Base-by-base conservation (phyloP, 2,329 filamentous ascomycete genomes). In the Juglanconis juglandina region DNA sequence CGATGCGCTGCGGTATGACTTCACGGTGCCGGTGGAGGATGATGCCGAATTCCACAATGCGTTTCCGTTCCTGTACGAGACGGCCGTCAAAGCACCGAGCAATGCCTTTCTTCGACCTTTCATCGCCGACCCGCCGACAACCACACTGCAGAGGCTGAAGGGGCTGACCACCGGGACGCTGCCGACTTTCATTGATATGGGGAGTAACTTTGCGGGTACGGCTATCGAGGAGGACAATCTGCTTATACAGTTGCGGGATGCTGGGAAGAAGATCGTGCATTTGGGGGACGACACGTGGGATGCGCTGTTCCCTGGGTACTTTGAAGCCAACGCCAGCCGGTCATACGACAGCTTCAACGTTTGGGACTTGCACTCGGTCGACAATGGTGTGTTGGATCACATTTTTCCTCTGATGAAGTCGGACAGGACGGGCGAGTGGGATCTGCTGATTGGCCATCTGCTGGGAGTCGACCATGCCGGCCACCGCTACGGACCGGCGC, bases 221-320 rank as follows among this genome's bases (percentile, higher is more conserved):
- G 91, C 91, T 5, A 97, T 99, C 67, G 93, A 97, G 60, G 95
- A 99, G 78, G 95, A 99, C 72, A 79, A 96, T 77, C 66, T 88
- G 76, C 69, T 90, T 76, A 76, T 87, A 81, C 74, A 96, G 74
- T 72, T 90, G 78, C 72, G 80, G 73, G 71, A 89, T 77, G 75
- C 86, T 76, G 70, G 84, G 73, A 77, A 92, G 79, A 90, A 84
- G 65, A 85, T 99, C 66, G 95, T 93, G 5, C 96, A 99, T 69
- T 79, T 99, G 42, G 95, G 95, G n/a, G 95, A 99, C 72, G 94
- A 99, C 75, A 99, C 95, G 4, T 99, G 95, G 95, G 90, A 92
- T 66, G 84, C 91, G 48, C 79, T 99, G 14, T 99, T 98, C 71
- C 95, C 95, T 0, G 91, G 83, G n/a, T 92, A 96, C 73, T 99